A percentile compares a stretch with the other conserved stretches of the same genome.
These are phyloP conservation scores for Trapa incisa DNA, from an alignment of 345 rosid species.

Conservation along the genomic window DNA sequence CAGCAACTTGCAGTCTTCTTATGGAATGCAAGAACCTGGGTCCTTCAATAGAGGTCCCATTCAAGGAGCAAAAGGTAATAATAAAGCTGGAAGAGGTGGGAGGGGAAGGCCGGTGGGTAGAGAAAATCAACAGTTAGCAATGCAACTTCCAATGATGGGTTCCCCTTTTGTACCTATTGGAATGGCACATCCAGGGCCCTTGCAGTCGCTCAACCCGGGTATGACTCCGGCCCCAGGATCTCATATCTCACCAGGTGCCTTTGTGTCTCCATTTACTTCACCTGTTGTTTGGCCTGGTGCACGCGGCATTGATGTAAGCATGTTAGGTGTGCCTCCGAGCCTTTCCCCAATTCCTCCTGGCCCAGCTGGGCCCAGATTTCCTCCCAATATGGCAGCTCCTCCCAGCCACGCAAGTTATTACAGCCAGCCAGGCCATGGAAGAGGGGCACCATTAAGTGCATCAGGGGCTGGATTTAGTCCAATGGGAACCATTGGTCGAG, in stretches of 20 bases:
- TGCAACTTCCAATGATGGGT: constrained; percentile 71
- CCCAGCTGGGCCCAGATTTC: constrained; percentile 68
- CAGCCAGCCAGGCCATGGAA: constrained; percentile 68
- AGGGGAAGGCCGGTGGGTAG: constrained; percentile 73
- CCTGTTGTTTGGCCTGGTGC: constrained; percentile 84
- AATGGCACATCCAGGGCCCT: constrained; percentile 84
- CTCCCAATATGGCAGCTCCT: constrained; percentile 49
- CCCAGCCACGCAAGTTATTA: constrained; percentile 65
- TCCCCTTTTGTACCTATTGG: constrained; percentile 84
- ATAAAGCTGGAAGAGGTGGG: constrained; percentile 68
- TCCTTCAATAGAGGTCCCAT: constrained; percentile 31
- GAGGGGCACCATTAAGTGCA: constrained; percentile 59
- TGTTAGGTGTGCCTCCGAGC: constrained; percentile 76
- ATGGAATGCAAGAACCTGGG: constrained; percentile 46
- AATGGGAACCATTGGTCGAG: constrained; percentile 57
- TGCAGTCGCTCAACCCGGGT: constrained; percentile 66
- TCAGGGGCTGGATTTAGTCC: constrained; percentile 52
- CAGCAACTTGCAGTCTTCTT: constrained; percentile 44
- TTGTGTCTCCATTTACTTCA: constrained; percentile 69
- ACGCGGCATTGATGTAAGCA: constrained; percentile 76
- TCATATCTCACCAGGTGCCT: constrained; percentile 60
- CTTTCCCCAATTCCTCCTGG: constrained; percentile 77
- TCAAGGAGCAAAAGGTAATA: constrained; percentile 70
- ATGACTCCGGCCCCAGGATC: constrained; percentile 83
- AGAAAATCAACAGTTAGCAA: constrained; percentile 63